Base-by-base conservation (phyloP, 176 grass and related monocot genomes). In the Ampelocalamus luodianensis region DNA sequence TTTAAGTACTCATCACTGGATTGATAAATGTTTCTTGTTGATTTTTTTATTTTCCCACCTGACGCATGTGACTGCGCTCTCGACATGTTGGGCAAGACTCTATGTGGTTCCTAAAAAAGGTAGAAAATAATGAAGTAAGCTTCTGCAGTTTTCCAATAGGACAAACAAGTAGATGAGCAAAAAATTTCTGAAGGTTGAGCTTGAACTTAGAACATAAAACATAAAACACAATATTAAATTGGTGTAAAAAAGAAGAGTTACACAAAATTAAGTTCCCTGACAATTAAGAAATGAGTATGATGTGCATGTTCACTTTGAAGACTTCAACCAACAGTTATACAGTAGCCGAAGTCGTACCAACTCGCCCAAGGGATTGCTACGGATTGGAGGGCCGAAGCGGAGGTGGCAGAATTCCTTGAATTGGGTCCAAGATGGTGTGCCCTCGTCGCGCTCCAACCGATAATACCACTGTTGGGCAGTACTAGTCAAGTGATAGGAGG, bases 11-110 rank as follows among this genome's bases (percentile, higher is more conserved):
- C 66, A 3, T 84, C 82, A 62, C 49, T 76, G 58, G 66, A 80
- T 38, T 90, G 65, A 81, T 56, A 71, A 44, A 78, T 55, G 50
- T 48, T 65, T 78, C 38, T 84, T 18, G 72, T 83, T 77, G 81
- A 90, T 89, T 95, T 99, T 82, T 96, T 99, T 50, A 94, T 92
- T 92, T 99, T 99, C 43, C 89, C 96, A 84, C 96, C 93, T 62
- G 93, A 94, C 34, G 71, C 66, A 32, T 76, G 92, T 79, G 68
- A 67, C 23, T 86, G 82, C 32, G 26, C n/a, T 79, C 39, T 83
- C 15, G 77, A 71, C n/a, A 71, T 79, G 46, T 80, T 67, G 66
- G 58, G 82, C 74, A 83, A 50, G 50, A 68, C 45, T 72, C 78
- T 90, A 26, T 70, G 74, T 54, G 87, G 86, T 88, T 94, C 96